Conservation (phyloP, 441 rosid genomes). For the Euphorbia celastroides region DNA sequence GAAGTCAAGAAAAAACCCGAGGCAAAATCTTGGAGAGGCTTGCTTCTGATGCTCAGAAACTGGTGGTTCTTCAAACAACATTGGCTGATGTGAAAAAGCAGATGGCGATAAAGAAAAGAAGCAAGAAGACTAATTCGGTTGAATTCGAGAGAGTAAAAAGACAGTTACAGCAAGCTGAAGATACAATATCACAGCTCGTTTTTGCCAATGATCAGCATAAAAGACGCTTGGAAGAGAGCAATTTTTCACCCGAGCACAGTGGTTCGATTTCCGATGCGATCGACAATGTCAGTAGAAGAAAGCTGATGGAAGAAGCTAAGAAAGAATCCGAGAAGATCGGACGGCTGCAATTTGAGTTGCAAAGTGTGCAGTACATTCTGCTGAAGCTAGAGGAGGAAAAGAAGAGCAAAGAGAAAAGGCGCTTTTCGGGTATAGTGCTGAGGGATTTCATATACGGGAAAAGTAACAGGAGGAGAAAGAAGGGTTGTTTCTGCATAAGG, state of each 20-base stretch:
- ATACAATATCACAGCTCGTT: slow-evolving; percentile 47
- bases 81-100: slow-evolving; percentile 59
- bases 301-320: slow-evolving; percentile 50
- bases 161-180: slow-evolving; percentile 65
- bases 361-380: slow-evolving; percentile 52
- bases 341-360: slow-evolving; percentile 65
- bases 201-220: slow-evolving; percentile 43
- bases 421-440: slow-evolving; percentile 49
- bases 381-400: slow-evolving; percentile 73
- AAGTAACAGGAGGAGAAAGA: slow-evolving; percentile 40
- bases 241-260: slow-evolving; percentile 21
- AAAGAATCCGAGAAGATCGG: slow-evolving; percentile 72
- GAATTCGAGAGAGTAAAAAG: slow-evolving; percentile 49
- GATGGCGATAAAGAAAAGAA: slow-evolving; percentile 46
- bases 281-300: slow-evolving; percentile 33
- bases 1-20: slow-evolving; percentile 34
- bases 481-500: slow-evolving; percentile 57
- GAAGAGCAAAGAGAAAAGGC: slow-evolving; percentile 40
- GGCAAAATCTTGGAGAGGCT: slow-evolving; percentile 66
- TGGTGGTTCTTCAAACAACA: slow-evolving; percentile 48
- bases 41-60: slow-evolving; percentile 58
- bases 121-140: slow-evolving; percentile 42
- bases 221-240: slow-evolving; percentile 44
- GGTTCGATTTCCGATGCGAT: slow-evolving; percentile 27
- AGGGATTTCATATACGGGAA: slow-evolving; percentile 64